A percentile compares a stretch with the other conserved stretches of the same genome.
phyloP scores from a whole-genome alignment of 2,329 filamentous ascomycete genomes.

The Talaromyces atroroseus region DNA sequence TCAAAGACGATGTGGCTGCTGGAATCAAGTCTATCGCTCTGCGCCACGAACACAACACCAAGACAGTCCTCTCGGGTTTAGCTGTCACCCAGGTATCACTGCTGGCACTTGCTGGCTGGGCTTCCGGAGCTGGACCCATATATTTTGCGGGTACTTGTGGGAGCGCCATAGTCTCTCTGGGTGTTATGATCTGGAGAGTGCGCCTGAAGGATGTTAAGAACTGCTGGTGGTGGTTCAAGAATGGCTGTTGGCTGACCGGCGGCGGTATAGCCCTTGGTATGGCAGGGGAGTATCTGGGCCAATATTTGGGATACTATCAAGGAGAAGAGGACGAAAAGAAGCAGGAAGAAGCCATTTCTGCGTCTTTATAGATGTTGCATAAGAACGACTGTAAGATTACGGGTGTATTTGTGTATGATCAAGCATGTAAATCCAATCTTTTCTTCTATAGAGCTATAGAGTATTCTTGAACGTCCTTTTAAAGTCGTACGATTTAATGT shows the following conservation, averaged over 20 bases:
- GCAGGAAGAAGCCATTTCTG: not conserved
- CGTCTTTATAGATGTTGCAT: not conserved
- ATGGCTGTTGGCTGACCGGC: slow-evolving; percentile 58
- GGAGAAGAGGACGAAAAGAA: slow-evolving; percentile 2
- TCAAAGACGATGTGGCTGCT: slow-evolving; percentile 45
- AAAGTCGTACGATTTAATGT: no score
- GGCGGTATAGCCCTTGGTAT: slow-evolving; percentile 54
- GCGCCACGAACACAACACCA: slow-evolving; percentile 44
- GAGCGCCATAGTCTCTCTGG: slow-evolving; percentile 50
- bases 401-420: not conserved
- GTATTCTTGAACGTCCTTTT: no score
- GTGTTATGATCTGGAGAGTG: slow-evolving; percentile 56
- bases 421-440: not conserved
- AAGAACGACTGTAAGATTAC: not conserved
- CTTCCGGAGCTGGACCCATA: slow-evolving; percentile 51
- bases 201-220: slow-evolving; percentile 52
- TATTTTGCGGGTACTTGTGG: slow-evolving; percentile 57
- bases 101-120: slow-evolving; percentile 39
- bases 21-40: slow-evolving; percentile 50
- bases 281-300: slow-evolving; percentile 48
- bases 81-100: slow-evolving; percentile 39
- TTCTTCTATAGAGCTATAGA: not conserved
- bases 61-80: slow-evolving; percentile 38
- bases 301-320: slow-evolving; percentile 24
- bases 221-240: slow-evolving; percentile 62